Percentiles rank a stretch among this genome's conserved stretches.
Conservation (phyloP, 768 basidiomycete genomes). For the Saitozyma podzolica region DNA sequence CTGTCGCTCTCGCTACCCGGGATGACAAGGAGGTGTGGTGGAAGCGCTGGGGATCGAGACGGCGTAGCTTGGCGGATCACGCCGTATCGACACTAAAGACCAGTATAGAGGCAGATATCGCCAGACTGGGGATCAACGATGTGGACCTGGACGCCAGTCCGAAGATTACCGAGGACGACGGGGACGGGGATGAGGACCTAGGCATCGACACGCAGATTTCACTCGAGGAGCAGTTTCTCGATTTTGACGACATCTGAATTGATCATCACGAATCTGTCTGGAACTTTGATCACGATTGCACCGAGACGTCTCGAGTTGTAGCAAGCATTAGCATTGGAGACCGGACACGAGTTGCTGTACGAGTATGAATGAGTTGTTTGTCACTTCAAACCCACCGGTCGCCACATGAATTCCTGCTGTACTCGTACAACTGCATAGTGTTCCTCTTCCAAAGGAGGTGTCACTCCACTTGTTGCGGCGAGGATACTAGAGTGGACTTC, state of each 20-base stretch:
- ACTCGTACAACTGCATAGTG: no score
- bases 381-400: no score
- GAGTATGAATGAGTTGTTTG: no score
- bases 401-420: no score
- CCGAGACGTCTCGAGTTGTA: no score
- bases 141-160: background rate
- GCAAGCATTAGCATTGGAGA: no score
- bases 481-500: no score
- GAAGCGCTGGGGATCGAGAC: background rate
- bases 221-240: constrained; percentile 4
- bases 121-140: background rate
- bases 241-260: constrained; percentile 11
- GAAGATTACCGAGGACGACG: background rate
- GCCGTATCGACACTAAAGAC: background rate
- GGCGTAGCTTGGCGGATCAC: background rate
- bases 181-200: background rate
- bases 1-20: background rate
- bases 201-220: background rate
- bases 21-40: background rate
- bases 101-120: background rate
- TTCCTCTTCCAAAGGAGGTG: no score
- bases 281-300: no score
- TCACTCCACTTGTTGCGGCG: no score
- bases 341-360: no score
- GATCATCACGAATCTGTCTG: background rate